Evolutionary conservation across 306 rosid species (phyloP), one percentile per base, ranked within the genome.

Genomic region (Begonia loranthoides): DNA sequence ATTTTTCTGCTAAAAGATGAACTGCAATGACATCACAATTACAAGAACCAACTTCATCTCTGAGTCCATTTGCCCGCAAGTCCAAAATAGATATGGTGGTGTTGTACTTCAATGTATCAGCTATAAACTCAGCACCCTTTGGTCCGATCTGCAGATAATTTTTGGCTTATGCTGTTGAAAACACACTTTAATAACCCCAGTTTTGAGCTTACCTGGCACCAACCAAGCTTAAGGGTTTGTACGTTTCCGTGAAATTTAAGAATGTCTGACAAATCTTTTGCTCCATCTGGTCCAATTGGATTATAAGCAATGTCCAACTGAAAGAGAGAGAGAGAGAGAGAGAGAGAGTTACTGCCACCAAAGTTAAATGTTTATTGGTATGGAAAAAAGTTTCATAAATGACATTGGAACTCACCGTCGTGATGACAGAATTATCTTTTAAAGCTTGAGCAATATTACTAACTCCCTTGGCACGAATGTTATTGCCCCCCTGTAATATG

Each of bases 251-350:
- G 82, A 65, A 90, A 90, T 66, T 90, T 90, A 28, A 90, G 76
- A 67, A 90, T 77, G 76, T 90, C 97, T 22, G 92, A 79, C 63
- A 90, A 70, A 59, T 79, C 86, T 70, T 82, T 72, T 69, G 89
- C 97, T 68, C 97, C 95, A 70, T 90, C 97, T 55, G 94, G 80
- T 60, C 97, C 97, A 61, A 86, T 73, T 69, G 97, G 95, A 80
- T 90, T 90, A 63, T 90, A 90, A 68, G 89, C 71, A 69, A 82
- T 73, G 66, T 90, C 97, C 79, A 90, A 71, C 97, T 90, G 79
- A 50, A 69, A 68, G 50, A 55, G 54, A 63, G 65, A 51, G 33
- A n/a, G 22, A 45, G 17, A 17, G 41, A 15, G 11, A 52, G 1
- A 21, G 49, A 17, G 13, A 13, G 21, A 50, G 63, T 12, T 28